A percentile compares a stretch with the other conserved stretches of the same genome.
Conservation (phyloP, 1,284 basidiomycete genomes). For the Takashimella koratensis region DNA sequence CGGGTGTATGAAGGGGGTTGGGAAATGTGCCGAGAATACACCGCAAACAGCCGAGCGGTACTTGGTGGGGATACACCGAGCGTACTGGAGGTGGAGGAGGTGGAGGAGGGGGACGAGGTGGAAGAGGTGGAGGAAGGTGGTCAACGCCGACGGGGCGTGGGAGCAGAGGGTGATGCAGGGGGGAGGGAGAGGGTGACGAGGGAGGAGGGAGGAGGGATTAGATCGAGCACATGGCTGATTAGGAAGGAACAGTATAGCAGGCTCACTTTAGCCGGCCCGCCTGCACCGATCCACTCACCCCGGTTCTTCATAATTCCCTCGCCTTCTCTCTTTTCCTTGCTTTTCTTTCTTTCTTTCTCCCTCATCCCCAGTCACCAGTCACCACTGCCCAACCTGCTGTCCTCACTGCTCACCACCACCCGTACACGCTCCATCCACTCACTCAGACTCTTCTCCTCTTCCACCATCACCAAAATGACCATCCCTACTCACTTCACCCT, state of each 20-base stretch:
- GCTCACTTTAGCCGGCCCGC: neutral
- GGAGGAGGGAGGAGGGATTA: neutral
- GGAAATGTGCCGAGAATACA: neutral
- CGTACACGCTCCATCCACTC: neutral
- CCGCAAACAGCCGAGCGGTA: neutral
- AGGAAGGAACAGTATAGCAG: neutral
- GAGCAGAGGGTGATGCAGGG: neutral
- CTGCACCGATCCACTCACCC: neutral
- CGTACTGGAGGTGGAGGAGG: too few relatives aligned
- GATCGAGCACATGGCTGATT: neutral
- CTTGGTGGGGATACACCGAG: too few relatives aligned
- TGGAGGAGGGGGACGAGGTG: too few relatives aligned
- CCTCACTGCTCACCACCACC: neutral
- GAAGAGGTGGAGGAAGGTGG: neutral
- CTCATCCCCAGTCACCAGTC: neutral
- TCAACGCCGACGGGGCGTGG: neutral
- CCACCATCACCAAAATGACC: constrained; percentile 20
- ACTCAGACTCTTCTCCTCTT: neutral
- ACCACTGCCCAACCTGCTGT: neutral
- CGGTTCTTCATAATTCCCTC: neutral
- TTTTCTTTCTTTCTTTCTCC: neutral
- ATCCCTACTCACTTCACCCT: constrained; percentile 40
- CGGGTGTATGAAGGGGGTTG: too few relatives aligned
- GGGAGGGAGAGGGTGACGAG: neutral
- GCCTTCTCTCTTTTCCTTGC: neutral